Base-by-base conservation (phyloP, 148 eudicot genomes). In the Arbutus unedo region DNA sequence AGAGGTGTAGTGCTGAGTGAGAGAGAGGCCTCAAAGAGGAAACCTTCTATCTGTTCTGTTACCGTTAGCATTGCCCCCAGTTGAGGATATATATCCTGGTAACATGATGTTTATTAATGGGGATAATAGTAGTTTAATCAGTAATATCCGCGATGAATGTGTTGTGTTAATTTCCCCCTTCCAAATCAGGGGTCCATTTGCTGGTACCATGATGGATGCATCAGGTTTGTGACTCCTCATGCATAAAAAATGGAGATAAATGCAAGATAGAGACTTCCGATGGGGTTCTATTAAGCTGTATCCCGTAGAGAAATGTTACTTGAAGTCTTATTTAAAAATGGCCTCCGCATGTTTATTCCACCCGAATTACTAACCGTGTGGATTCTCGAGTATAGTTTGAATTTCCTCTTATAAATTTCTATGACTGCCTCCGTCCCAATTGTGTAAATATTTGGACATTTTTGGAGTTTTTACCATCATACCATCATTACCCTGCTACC, bases 161-260 rank as follows among this genome's bases (percentile, higher is more conserved):
- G 38, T 31, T 31, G 38, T 31, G 38, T 31, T 31, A 31, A 31
- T 31, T 31, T 31, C 38, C 38, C 38, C 38, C 38, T 31, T 31
- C 1, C 38, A 31, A 31, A 31, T 31, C 38, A 31, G 38, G 38
- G 38, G 38, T 31, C 38, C 38, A 31, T 31, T 31, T 31, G 38
- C 38, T 31, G 38, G 38, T 31, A 31, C 38, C 77, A 48, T 74
- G 56, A 53, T 53, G 62, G 47, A 19, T 78, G 81, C 67, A 31
- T 51, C 41, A 50, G 23, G 79, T 51, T 76, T 77, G 18, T 54
- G 44, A 57, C 57, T 55, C 64, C 62, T 74, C 56, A 21, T 74
- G 56, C 77, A 49, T 48, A 31, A 48, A 48, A 43, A 74, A 74
- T 38, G 77, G 79, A 31, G 45, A 55, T 25, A 54, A 16, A 21